Evolutionary conservation across 2,329 filamentous ascomycete species (phyloP), one percentile per base, ranked within the genome.

Genomic region (Botrytis hyacinthi): DNA sequence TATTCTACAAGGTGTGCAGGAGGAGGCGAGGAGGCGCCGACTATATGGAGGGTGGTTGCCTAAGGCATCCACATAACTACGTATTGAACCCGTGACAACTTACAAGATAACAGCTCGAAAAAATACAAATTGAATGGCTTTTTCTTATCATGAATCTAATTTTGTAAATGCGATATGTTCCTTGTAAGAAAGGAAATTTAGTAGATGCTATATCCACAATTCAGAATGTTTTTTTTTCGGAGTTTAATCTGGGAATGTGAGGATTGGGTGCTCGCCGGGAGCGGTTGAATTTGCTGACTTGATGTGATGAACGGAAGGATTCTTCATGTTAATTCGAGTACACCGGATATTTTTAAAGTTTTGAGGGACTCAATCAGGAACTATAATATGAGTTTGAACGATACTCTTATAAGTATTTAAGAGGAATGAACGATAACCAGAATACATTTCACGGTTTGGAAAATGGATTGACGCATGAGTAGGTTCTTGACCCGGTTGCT

Each of bases 231-330:
- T 51, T 0, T n/a, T n/a, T 48, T 51, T n/a, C 9, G 26, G 9
- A n/a, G 1, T n/a, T 14, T 14, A 3, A n/a, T n/a, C 10, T n/a
- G 12, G 5, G 3, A n/a, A 54, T 16, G 5, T 4, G 1, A 54
- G 26, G 4, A 54, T n/a, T 16, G 2, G 48, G 26, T 16, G 26
- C 12, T 54, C 48, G n/a, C 48, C 26, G 48, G 48, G 26, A 54
- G 48, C 6, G 0, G 0, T 54, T 7, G 26, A n/a, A 5, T 7
- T 51, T 2, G 1, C n/a, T 14, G 12, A n/a, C 14, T 44, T 7
- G 26, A n/a, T n/a, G 20, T 54, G 5, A 4, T 16, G 26, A 16
- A 12, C 14, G 14, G 0, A 54, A 6, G 12, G 22, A 16, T 54
- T n/a, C 26, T 16, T 54, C 0, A 7, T 1, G 6, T 54, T 16